Evolutionary conservation across 2,329 filamentous ascomycete species (phyloP).

Genomic region (Achaetomium macrosporum): DNA sequence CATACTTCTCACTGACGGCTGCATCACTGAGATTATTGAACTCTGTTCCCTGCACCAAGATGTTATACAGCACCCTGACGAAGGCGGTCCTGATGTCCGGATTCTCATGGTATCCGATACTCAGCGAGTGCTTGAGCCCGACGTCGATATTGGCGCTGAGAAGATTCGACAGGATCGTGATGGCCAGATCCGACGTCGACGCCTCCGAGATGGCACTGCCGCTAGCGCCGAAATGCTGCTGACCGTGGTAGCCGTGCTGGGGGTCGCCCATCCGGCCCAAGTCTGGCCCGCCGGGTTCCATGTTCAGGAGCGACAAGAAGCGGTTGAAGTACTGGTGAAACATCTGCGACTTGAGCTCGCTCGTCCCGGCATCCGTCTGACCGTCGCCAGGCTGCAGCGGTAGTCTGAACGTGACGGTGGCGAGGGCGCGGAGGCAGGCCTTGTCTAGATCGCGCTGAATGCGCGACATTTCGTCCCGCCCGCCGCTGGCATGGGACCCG

Average conservation of each 20-base stretch:
- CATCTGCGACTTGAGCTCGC: conserved; percentile 64
- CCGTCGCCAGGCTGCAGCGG: conserved; percentile 61
- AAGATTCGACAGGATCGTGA: conserved; percentile 62
- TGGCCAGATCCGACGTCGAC: conserved; percentile 56
- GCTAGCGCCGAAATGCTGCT: conserved; percentile 23
- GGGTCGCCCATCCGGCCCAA: conserved; percentile 28
- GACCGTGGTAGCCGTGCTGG: conserved; percentile 8
- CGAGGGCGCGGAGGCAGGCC: conserved; percentile 59
- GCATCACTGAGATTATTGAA: conserved; percentile 64
- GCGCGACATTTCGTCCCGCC: conserved; percentile 51
- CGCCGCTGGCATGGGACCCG: conserved; percentile 32
- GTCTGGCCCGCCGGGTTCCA: conserved; percentile 41
- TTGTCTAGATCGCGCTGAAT: conserved; percentile 61
- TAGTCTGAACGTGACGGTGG: conserved; percentile 59
- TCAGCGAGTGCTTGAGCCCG: conserved; percentile 62
- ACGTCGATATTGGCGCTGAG: conserved; percentile 67
- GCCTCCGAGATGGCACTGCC: conserved; percentile 45
- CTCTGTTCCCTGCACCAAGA: conserved; percentile 64
- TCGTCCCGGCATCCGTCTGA: conserved; percentile 60
- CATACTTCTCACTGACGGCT: conserved; percentile 63
- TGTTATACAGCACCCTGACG: conserved; percentile 64
- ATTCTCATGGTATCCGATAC: conserved; percentile 66
- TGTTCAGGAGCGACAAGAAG: conserved; percentile 59
- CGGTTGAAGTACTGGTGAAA: conserved; percentile 67
- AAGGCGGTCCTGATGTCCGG: conserved; percentile 64